phyloP scores from a whole-genome alignment of 179 eudicot genomes.

The Amaranthus tricolor region DNA sequence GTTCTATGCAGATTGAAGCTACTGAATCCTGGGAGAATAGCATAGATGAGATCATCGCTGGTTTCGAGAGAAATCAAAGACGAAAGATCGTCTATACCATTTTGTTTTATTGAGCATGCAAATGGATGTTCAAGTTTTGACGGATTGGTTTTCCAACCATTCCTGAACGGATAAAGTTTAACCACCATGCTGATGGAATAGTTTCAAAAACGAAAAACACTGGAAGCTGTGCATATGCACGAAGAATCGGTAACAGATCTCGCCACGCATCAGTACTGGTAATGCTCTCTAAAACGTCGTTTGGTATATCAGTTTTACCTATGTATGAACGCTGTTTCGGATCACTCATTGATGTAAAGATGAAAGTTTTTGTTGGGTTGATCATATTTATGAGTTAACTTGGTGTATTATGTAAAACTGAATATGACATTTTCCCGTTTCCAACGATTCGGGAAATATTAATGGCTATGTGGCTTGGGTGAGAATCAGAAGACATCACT shows the following conservation, averaged over 20 bases:
- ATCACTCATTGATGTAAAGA: background rate
- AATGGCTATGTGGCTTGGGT: background rate
- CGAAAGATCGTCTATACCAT: constrained; percentile 79
- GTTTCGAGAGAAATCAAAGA: constrained; percentile 71
- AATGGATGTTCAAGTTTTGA: background rate
- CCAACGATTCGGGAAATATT: background rate
- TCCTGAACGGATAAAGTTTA: background rate
- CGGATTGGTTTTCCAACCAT: background rate
- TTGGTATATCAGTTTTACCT: background rate
- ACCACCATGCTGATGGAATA: background rate
- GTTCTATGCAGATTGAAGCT: constrained; percentile 54
- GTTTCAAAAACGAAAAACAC: background rate
- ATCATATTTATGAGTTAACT: background rate
- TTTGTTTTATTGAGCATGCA: constrained; percentile 59
- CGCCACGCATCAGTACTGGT: background rate
- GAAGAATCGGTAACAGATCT: background rate
- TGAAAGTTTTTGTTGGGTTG: background rate
- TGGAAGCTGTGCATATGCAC: background rate
- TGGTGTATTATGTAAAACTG: background rate
- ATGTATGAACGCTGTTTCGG: background rate
- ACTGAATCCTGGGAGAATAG: constrained; percentile 78
- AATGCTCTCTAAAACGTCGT: background rate
- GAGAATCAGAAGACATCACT: too few species aligned
- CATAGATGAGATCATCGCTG: constrained; percentile 61
- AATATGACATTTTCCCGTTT: background rate